Evolutionary conservation across 345 rosid species (phyloP), one percentile per base, ranked within the genome.

Genomic region (Gossypium rotundifolium): DNA sequence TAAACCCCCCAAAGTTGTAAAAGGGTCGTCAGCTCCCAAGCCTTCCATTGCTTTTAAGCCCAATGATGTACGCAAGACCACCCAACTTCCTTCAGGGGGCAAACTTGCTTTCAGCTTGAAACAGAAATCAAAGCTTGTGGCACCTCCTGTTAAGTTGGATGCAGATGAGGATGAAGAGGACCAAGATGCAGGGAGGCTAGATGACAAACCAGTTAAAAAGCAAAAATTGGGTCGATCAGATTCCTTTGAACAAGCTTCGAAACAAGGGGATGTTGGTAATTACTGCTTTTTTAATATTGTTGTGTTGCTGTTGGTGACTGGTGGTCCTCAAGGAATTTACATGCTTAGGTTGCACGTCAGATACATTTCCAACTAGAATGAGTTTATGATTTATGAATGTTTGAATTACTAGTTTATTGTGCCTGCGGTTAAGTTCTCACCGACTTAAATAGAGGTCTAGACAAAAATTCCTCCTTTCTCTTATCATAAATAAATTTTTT

Each of bases 101-200:
- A 95, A 93, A 83, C 93, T 95, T 75, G 98, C 97, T 22, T 95
- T 95, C 86, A 93, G 97, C 85, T 87, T 95, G 91, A 95, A 93
- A 78, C 98, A 84, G 82, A 95, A 93, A 86, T 89, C 99, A 29
- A 95, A 93, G 88, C 82, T 93, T 79, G 88, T 90, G 49, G 86
- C 90, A 27, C 97, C 98, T 83, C 85, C 89, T 64, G 90, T 93
- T 74, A 90, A 83, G 85, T 85, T 95, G 83, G 92, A 87, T 63
- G 88, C 80, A 49, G 97, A 95, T 53, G 99, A 95, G 40, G 98
- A 91, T 74, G 97, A 92, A 80, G 94, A 86, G 70, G 97, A 87
- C 71, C 85, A 49, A 42, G 90, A 87, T 82, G 78, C 49, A 3
- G 86, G 77, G 61, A 83, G 67, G 84, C 77, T 78, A 18, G 82